Base-by-base conservation (phyloP, 2,329 filamentous ascomycete species). In the Fonsecaea monophora region DNA sequence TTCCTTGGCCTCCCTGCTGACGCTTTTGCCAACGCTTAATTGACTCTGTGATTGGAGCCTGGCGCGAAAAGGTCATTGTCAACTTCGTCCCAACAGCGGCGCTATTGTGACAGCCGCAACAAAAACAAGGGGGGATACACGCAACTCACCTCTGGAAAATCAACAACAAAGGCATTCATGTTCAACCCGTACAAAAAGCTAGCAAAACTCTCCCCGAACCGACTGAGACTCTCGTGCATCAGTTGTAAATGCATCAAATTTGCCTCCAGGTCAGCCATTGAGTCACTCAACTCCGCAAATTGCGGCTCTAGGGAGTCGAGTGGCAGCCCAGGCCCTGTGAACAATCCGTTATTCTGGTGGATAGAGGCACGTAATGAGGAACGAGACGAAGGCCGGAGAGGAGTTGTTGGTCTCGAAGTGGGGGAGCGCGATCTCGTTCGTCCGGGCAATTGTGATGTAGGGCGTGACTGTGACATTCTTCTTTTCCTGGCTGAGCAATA, bases 161-260 rank as follows among this genome's bases (percentile, higher is more conserved):
- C 95, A 37, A 98, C 94, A 78, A 94, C 98, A 77, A 98, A 99
- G 1, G 95, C 95, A 78, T 97, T 98, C 94, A 99, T 97, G 76
- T 98, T 98, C 77, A 99, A 79, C 1, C 95, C 95, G 74, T 98
- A 99, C 54, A 99, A 81, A 75, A 99, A 98, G 73, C 90, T 92
- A 0, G 93, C 93, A 79, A 99, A 99, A 75, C 91, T 96, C 83
- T 99, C 95, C 78, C 90, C 94, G 79, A 99, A 99, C 32, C 95
- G 88, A 30, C 92, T 88, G 72, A 99, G 80, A 75, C 92, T 96
- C 82, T 98, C 94, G 76, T 99, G 93, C 89, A 99, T 96, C 70
- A 97, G 82, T 78, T 98, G 94, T 72, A 99, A 89, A 77, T 97
- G 93, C 90, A 96, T 92, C 83, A 98, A 93, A 78, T 99, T 98